phyloP scores from a whole-genome alignment of 768 basidiomycete genomes.

The Sarcomyxa edulis region DNA sequence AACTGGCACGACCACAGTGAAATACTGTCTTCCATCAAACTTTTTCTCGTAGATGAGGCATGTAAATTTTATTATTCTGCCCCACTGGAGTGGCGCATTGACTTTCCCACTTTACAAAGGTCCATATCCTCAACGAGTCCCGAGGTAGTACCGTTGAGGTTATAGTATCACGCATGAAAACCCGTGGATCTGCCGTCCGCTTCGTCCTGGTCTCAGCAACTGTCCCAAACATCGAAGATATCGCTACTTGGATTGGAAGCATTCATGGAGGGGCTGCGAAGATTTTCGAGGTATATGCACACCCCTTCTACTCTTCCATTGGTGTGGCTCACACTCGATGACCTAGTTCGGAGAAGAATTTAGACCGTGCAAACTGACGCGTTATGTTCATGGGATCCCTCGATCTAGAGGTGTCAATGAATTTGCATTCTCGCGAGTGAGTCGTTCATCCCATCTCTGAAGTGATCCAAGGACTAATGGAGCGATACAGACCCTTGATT shows the following conservation, averaged over 20 bases:
- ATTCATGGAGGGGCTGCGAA: constrained; percentile 39
- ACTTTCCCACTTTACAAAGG: constrained; percentile 35
- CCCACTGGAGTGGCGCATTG: too few species aligned
- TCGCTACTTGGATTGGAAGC: constrained; percentile 82
- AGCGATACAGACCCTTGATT: constrained; percentile 68
- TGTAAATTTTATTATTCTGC: constrained; percentile 7
- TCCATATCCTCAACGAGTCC: constrained; percentile 87
- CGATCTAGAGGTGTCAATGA: constrained; percentile 66
- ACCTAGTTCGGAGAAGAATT: constrained; percentile 90
- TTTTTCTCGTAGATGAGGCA: constrained; percentile 93
- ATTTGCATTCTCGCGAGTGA: constrained; percentile 71
- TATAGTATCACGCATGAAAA: constrained; percentile 90
- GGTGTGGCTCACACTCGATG: not conserved
- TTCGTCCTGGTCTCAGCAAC: constrained; percentile 93
- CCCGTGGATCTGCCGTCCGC: constrained; percentile 61
- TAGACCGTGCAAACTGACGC: constrained; percentile 76
- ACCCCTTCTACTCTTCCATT: not conserved
- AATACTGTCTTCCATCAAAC: constrained; percentile 62
- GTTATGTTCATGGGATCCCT: constrained; percentile 67
- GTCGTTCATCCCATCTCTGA: too few species aligned
- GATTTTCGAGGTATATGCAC: constrained; percentile 55
- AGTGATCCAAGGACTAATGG: too few species aligned
- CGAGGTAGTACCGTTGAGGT: constrained; percentile 94
- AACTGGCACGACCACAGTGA: constrained; percentile 71
- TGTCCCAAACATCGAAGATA: constrained; percentile 87